Percentiles rank a stretch among this genome's conserved stretches.
Conservation (phyloP, 108 stramenopile species). For the Cyclotella cryptica region DNA sequence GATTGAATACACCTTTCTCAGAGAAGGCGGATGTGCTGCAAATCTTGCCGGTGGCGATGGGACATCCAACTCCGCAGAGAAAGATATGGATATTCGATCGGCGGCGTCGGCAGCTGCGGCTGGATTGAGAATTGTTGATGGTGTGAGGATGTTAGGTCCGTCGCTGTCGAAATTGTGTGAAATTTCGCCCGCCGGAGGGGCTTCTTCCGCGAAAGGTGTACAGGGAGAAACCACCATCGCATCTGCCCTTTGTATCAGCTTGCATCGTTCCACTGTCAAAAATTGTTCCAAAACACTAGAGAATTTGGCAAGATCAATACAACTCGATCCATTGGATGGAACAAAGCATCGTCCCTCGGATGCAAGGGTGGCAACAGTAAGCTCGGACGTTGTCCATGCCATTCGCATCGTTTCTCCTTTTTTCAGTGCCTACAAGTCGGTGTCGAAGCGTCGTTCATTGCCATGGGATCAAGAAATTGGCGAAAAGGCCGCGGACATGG, state of each 20-base stretch:
- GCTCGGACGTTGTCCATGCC: slow-evolving; percentile 81
- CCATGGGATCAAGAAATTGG: slow-evolving; percentile 91
- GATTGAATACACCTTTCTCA: slow-evolving; percentile 86
- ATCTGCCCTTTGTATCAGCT: slow-evolving; percentile 82
- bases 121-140: slow-evolving; percentile 86
- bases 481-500: slow-evolving; percentile 85
- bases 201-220: background rate
- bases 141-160: slow-evolving; percentile 88
- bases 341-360: slow-evolving; percentile 72
- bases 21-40: slow-evolving; percentile 62
- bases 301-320: slow-evolving; percentile 86
- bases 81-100: slow-evolving; percentile 61
- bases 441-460: slow-evolving; percentile 70
- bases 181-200: slow-evolving; percentile 42
- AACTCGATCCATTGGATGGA: slow-evolving; percentile 80
- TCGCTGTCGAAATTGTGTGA: slow-evolving; percentile 89
- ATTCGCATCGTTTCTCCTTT: slow-evolving; percentile 82
- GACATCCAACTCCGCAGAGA: slow-evolving; percentile 15
- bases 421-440: slow-evolving; percentile 86
- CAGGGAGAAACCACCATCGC: slow-evolving; percentile 62
- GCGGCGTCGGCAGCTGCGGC: slow-evolving; percentile 82
- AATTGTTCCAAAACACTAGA: slow-evolving; percentile 84
- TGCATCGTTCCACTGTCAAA: slow-evolving; percentile 90
- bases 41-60: slow-evolving; percentile 32
- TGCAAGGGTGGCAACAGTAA: slow-evolving; percentile 77